A percentile compares a stretch with the other conserved stretches of the same genome.
phyloP scores from a whole-genome alignment of 192 early-diverging fungal species.

The Ambispora gerdemannii region DNA sequence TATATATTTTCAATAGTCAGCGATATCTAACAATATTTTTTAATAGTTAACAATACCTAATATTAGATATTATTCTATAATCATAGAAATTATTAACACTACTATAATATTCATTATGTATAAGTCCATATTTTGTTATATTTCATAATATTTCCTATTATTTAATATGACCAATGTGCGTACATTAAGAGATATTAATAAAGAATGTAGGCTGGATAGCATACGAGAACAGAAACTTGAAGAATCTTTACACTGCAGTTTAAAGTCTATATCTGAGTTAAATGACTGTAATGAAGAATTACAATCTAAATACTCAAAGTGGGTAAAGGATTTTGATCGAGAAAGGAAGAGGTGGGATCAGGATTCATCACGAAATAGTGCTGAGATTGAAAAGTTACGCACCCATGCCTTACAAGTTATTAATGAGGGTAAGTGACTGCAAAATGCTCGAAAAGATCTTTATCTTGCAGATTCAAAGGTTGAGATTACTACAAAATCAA shows the following conservation, averaged over 20 bases:
- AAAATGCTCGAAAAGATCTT: slow-evolving; percentile 5
- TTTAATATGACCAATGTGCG: background rate
- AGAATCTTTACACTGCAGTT: background rate
- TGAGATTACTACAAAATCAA: slow-evolving; percentile 7
- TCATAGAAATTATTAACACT: slow-evolving; percentile 14
- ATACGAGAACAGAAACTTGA: background rate
- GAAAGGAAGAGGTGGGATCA: slow-evolving; percentile 10
- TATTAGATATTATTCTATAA: slow-evolving; percentile 20
- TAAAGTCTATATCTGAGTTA: slow-evolving; percentile 3
- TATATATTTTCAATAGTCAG: background rate
- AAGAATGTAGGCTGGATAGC: background rate
- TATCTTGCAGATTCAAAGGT: slow-evolving; percentile 2
- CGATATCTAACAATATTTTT: slow-evolving; percentile 16
- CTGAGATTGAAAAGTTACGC: background rate
- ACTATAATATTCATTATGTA: background rate
- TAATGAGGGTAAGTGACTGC: slow-evolving; percentile 7
- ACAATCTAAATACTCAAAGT: slow-evolving; percentile 1
- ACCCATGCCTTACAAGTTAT: background rate
- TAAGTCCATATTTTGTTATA: background rate
- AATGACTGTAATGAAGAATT: background rate
- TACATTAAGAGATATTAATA: slow-evolving; percentile 2
- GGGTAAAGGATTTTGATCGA: background rate
- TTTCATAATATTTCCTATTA: background rate
- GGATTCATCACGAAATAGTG: background rate
- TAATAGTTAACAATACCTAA: slow-evolving; percentile 23